Conservation (phyloP, 2,329 filamentous ascomycete species). For the Fusarium musae region DNA sequence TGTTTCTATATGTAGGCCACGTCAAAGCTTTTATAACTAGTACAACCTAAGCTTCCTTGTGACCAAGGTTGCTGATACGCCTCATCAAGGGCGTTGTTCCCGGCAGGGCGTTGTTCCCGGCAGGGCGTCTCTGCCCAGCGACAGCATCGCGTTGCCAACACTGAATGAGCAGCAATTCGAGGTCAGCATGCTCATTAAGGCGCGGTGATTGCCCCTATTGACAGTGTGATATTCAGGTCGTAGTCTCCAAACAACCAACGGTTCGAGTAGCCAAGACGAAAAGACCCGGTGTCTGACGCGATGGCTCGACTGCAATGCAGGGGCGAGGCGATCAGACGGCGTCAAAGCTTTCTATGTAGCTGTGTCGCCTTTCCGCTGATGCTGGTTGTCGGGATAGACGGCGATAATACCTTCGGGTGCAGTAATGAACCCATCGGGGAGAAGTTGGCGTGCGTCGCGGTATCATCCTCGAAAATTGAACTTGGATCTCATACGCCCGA, state of each 20-base stretch:
- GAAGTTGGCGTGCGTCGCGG: rapidly evolving
- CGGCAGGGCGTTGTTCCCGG: not conserved
- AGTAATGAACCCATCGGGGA: not conserved
- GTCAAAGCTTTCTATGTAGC: not conserved
- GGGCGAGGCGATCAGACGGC: not conserved
- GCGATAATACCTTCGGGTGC: not conserved
- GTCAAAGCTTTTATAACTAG: not conserved
- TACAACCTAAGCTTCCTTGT: not conserved
- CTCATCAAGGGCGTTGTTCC: not conserved
- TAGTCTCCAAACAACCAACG: rapidly evolving
- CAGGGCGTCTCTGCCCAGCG: not conserved
- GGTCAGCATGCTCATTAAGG: not conserved
- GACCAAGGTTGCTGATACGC: not conserved
- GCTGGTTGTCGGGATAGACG: rapidly evolving
- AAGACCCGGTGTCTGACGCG: not conserved
- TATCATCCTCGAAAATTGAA: rapidly evolving
- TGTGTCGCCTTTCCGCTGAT: not conserved
- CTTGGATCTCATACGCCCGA: rapidly evolving
- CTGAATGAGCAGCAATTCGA: rapidly evolving
- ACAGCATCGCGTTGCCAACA: not conserved
- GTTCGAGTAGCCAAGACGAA: not conserved
- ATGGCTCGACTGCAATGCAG: not conserved
- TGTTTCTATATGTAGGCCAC: rapidly evolving
- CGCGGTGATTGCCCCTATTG: not conserved
- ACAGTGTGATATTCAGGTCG: rapidly evolving